Conservation (phyloP, 768 basidiomycete species). For the Rhizopogon salebrosus region DNA sequence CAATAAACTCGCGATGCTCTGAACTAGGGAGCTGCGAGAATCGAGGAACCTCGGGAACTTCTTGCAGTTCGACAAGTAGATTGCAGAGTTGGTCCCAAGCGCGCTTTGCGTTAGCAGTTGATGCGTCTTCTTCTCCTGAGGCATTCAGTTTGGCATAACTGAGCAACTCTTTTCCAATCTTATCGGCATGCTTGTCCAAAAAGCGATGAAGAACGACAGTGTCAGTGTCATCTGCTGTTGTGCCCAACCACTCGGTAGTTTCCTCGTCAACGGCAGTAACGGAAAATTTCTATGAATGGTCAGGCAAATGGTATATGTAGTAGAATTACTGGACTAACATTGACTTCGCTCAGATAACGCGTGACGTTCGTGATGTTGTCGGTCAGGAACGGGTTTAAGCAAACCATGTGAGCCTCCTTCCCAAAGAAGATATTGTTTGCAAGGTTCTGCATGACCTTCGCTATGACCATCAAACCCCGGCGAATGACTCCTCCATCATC, state of each 20-base stretch:
- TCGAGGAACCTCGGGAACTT: conserved; percentile 61
- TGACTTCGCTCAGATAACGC: conserved; percentile 69
- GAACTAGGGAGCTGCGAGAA: conserved; percentile 42
- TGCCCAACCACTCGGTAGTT: conserved; percentile 67
- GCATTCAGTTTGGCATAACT: conserved; percentile 52
- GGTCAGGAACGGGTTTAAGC: conserved; percentile 69
- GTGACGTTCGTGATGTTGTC: conserved; percentile 70
- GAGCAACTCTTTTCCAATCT: conserved; percentile 81
- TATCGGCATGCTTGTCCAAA: conserved; percentile 80
- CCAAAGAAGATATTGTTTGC: conserved; percentile 94
- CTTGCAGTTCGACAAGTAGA: conserved; percentile 72
- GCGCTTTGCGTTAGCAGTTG: conserved; percentile 63
- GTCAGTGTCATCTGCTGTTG: conserved; percentile 80
- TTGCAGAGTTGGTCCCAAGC: conserved; percentile 81
- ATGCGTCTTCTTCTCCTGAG: conserved; percentile 46
- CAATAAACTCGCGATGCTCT: conserved; percentile 60
- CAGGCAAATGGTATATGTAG: background rate
- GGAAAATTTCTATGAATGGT: conserved; percentile 35
- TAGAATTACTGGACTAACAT: conserved; percentile 38
- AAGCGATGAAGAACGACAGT: conserved; percentile 79
- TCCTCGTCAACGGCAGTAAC: conserved; percentile 49
- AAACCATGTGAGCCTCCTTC: conserved; percentile 83
- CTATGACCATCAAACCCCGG: conserved; percentile 79
- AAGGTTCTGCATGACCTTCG: conserved; percentile 89
- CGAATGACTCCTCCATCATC: conserved; percentile 56